Base-by-base conservation (phyloP, 257 asterid genomes). In the Fraxinus quadrangulata region DNA sequence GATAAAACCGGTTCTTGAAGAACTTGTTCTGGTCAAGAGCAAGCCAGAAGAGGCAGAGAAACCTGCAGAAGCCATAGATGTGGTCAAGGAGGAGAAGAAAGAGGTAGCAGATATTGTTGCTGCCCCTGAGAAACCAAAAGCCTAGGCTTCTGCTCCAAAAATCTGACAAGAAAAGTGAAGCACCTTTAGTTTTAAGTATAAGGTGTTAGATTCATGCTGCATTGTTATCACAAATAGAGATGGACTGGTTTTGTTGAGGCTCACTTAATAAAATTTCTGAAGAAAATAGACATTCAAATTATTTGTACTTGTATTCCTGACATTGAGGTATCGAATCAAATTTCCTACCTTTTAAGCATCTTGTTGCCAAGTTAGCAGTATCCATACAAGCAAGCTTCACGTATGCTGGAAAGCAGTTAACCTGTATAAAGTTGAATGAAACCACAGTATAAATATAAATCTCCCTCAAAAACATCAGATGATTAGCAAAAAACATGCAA, bases 91-190 rank as follows among this genome's bases (percentile, higher is more conserved):
- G 69, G 81, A 75, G 47, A 71, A 70, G 42, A 71, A 78, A 19
- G 82, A 82, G 77, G 81, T 10, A 30, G 78, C 79, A 77, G 80
- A 67, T 72, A 80, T 73, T 74, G 87, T 69, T 33, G 85, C 77
- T 6, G 67, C 79, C 40, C 68, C 80, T 12, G 70, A 77, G 73
- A 76, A 76, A 71, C 67, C 8, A 6, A n/a, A 73, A 83, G 77
- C 61, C 56, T 85, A 81, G 78, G 82, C 70, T 10, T 76, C 59
- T 6, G 71, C 67, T 19, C 61, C 6, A 69, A 71, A 37, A 73
- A 73, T n/a, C 61, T 40, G 85, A 67, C 42, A 72, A 78, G 33
- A 56, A 79, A 40, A 70, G 24, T 13, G 45, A 17, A 37, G 37
- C 16, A 42, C 47, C 51, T 8, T 11, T 42, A 42, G 51, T 42